phyloP scores from a whole-genome alignment of 1,139 yeast genomes.

The Schizosaccharomyces versatilis region DNA sequence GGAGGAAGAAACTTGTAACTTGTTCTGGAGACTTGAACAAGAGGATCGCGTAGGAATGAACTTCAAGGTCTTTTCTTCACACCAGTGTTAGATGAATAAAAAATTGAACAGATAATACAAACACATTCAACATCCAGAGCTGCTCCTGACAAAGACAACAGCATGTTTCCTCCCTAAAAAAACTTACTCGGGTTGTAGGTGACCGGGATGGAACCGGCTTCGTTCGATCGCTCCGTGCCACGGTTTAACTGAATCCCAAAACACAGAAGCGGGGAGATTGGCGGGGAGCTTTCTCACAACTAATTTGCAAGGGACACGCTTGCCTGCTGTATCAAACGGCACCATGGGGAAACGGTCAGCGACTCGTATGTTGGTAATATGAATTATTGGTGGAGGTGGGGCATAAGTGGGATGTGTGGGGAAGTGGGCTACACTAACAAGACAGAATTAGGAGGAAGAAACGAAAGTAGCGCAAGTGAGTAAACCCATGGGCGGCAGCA shows the following conservation, averaged over 20 bases:
- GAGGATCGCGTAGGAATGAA: neutral
- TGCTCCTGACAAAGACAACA: neutral
- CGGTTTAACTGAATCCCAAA: neutral
- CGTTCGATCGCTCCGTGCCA: neutral
- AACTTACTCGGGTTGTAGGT: neutral
- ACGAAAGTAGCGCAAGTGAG: too few relatives aligned
- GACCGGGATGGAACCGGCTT: neutral
- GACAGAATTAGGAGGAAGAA: neutral
- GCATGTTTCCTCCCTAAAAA: neutral
- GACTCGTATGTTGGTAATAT: neutral
- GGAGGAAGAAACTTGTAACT: neutral
- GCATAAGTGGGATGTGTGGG: neutral
- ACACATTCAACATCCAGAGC: neutral
- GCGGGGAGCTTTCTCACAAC: neutral
- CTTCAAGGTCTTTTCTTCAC: neutral
- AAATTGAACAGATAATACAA: neutral
- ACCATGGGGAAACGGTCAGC: neutral
- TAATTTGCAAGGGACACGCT: neutral
- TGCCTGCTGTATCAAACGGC: neutral
- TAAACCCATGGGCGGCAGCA: too few relatives aligned
- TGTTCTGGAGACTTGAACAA: neutral
- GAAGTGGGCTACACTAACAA: neutral
- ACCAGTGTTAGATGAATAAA: neutral
- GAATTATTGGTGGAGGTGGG: neutral
- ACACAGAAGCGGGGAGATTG: neutral